phyloP scores from a whole-genome alignment of 2,329 filamentous ascomycete species.

The Colletotrichum sp. region DNA sequence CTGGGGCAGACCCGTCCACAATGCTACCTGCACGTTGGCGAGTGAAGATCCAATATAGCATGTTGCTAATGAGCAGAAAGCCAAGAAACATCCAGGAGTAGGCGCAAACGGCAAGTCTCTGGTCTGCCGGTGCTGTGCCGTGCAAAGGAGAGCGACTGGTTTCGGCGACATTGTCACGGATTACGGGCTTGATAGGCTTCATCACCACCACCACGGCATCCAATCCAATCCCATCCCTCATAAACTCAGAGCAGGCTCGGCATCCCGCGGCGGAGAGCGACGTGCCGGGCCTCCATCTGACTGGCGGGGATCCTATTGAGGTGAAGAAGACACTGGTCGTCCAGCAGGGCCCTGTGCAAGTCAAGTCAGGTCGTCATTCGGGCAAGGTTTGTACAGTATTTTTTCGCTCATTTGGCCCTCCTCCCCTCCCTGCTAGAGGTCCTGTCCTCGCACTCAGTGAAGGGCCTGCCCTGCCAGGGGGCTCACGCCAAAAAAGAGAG shows the following conservation, averaged over 20 bases:
- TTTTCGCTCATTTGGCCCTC: not conserved
- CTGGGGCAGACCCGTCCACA: not conserved
- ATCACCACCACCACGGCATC: not conserved
- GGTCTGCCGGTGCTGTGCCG: not conserved
- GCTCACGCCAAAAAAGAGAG: not conserved
- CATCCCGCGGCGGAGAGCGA: constrained; percentile 2
- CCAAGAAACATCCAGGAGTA: not conserved
- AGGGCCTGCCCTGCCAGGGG: not conserved
- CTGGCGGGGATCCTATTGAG: not conserved
- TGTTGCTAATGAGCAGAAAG: not conserved
- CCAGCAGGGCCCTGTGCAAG: not conserved
- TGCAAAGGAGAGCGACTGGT: not conserved
- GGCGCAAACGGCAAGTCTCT: constrained; percentile 2
- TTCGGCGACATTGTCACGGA: not conserved
- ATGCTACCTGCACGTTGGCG: not conserved
- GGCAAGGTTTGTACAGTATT: not conserved
- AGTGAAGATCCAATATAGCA: not conserved
- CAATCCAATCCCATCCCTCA: not conserved
- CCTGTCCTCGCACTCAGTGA: not conserved
- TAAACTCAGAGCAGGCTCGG: not conserved
- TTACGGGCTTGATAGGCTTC: not conserved
- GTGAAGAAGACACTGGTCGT: not conserved
- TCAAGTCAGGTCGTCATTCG: not conserved
- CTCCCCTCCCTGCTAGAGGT: not conserved
- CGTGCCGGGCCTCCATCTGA: not conserved